These are phyloP conservation scores for Capronia americana DNA, from an alignment of 2,329 filamentous ascomycete genomes.

Conservation along the genomic window DNA sequence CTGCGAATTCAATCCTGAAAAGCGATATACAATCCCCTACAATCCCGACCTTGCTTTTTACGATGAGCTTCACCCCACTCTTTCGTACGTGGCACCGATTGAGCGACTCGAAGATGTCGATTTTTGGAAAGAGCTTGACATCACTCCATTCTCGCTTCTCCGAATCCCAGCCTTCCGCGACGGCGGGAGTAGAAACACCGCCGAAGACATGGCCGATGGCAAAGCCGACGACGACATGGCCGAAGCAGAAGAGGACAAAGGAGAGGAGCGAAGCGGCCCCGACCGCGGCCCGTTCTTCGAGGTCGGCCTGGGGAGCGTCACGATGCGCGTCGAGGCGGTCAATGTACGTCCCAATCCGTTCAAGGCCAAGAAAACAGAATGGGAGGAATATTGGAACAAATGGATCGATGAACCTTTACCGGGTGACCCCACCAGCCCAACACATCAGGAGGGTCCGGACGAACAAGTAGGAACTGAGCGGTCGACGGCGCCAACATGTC, in stretches of 20 bases:
- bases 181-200: background rate
- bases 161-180: background rate
- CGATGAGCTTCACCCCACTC: background rate
- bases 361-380: background rate
- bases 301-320: background rate
- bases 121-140: constrained; percentile 5
- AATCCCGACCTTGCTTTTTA: no score
- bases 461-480: background rate
- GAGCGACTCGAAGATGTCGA: background rate
- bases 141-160: background rate
- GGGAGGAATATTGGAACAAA: background rate
- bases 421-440: background rate
- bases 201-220: background rate
- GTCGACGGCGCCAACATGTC: background rate
- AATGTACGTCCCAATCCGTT: background rate
- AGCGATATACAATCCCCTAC: no score
- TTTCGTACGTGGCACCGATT: background rate
- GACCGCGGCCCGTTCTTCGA: background rate
- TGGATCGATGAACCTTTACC: background rate
- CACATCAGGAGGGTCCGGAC: background rate
- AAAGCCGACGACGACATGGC: background rate
- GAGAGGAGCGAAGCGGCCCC: background rate
- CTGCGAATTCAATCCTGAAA: no score
- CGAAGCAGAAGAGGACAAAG: background rate
- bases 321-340: background rate